Base-by-base conservation (phyloP, 331 rosid species). In the Dryas integrifolia region DNA sequence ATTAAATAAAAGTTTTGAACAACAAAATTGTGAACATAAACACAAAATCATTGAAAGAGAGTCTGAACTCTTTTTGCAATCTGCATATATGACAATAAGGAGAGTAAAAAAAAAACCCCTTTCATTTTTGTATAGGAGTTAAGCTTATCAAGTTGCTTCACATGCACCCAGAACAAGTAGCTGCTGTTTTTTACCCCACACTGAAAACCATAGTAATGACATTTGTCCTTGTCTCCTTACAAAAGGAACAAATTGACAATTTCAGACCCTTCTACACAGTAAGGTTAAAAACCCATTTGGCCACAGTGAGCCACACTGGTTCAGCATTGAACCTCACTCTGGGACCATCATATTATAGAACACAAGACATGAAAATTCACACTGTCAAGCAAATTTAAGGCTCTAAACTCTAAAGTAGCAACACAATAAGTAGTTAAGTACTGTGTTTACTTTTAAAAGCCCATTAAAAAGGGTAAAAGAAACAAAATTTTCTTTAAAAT, bases 401-500 rank as follows among this genome's bases (percentile, higher is more conserved):
- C 75, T 44, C 45, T 40, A 43, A 55, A 30, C 75, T 44, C 45
- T 40, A 43, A 55, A 43, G 65, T 24, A 9, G 66, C 43, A 53
- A 21, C 43, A 41, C 53, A 7, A 30, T 39, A n/a, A 15, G 67
- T 40, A 15, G 8, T 67, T 30, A 30, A 26, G 18, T 58, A 26
- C 67, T 6, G 9, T 9, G 9, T 61, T n/a, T 47, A 30, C 24
- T 35, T 30, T 47, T 43, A 21, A 30, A 55, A 50, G 13, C 61
- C 35, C 73, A 35, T 56, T 43, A 56, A 35, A 71, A 15, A 14
- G 0, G 65, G 59, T 35, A 62, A 35, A 65, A 2, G 72, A 58
- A 79, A 44, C 30, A 60, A 69, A 68, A 59, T 1, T 52, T 71
- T 70, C 76, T 24, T 63, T 71, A 66, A 85, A 82, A 80, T 75